These are phyloP conservation scores for Thielaviopsis euricoi DNA, from an alignment of 2,329 filamentous ascomycete species.

Conservation along the genomic window DNA sequence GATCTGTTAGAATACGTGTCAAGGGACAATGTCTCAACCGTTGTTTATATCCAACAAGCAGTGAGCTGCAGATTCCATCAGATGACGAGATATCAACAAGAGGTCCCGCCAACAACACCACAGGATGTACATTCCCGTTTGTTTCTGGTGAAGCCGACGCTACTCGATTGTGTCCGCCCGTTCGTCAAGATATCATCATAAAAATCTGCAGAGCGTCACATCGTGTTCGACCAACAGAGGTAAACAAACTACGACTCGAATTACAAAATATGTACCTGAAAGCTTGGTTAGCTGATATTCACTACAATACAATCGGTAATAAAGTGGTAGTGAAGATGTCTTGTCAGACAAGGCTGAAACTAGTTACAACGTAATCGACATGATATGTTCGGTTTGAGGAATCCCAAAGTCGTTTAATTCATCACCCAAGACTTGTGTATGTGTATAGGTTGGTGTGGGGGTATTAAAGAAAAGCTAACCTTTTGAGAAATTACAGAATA, in stretches of 20 bases:
- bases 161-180: slow-evolving; percentile 48
- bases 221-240: neutral
- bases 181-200: slow-evolving; percentile 52
- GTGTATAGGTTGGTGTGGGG: slow-evolving; percentile 15
- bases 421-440: slow-evolving; percentile 31
- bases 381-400: slow-evolving; percentile 51
- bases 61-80: slow-evolving; percentile 28
- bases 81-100: slow-evolving; percentile 52
- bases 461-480: slow-evolving; percentile 23
- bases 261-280: slow-evolving; percentile 12
- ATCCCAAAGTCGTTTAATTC: slow-evolving; percentile 48
- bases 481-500: slow-evolving; percentile 21
- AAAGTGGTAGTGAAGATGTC: slow-evolving; percentile 16
- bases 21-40: slow-evolving; percentile 14
- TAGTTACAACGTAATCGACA: slow-evolving; percentile 43
- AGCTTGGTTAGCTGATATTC: slow-evolving; percentile 12
- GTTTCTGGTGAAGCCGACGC: slow-evolving; percentile 31
- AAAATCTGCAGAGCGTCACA: slow-evolving; percentile 14
- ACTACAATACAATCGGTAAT: slow-evolving; percentile 19
- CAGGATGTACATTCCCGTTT: slow-evolving; percentile 47
- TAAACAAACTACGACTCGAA: neutral
- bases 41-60: slow-evolving; percentile 16
- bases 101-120: slow-evolving; percentile 34
- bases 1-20: slow-evolving; percentile 18
- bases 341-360: slow-evolving; percentile 56